Evolutionary conservation across 2,329 filamentous ascomycete species (phyloP).

Genomic region (Claviceps citrina): DNA sequence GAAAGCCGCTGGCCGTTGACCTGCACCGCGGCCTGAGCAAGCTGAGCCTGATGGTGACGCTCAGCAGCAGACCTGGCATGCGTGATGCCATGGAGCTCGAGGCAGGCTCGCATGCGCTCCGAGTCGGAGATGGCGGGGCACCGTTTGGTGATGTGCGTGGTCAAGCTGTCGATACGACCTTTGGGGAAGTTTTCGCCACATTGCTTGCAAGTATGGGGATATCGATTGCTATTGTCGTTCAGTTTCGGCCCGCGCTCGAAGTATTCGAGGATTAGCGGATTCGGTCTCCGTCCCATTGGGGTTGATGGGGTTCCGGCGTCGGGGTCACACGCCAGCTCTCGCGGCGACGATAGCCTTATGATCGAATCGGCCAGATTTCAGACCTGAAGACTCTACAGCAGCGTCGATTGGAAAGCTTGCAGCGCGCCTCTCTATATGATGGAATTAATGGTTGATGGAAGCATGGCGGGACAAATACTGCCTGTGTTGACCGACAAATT

Average conservation of each 20-base stretch:
- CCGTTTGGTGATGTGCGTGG: conserved; percentile 69
- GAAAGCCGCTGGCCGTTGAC: conserved; percentile 15
- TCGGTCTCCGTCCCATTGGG: conserved; percentile 68
- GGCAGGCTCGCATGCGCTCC: conserved; percentile 60
- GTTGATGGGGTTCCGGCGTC: conserved; percentile 8
- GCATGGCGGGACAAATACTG: conserved; percentile 17
- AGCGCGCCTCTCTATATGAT: not conserved
- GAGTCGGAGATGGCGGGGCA: conserved; percentile 63
- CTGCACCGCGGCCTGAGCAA: conserved; percentile 7
- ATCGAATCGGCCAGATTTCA: not conserved
- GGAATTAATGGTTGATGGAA: conserved; percentile 7
- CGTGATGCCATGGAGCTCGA: conserved; percentile 56
- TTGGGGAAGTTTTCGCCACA: conserved; percentile 85
- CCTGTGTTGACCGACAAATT: conserved; percentile 21
- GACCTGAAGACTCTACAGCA: not conserved
- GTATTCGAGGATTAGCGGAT: conserved; percentile 72
- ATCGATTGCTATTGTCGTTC: conserved; percentile 78
- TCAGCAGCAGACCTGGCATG: conserved; percentile 26
- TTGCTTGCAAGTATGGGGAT: conserved; percentile 77
- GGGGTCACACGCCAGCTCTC: conserved; percentile 8
- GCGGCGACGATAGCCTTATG: not conserved
- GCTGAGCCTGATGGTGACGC: conserved; percentile 11
- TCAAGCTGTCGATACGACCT: conserved; percentile 70
- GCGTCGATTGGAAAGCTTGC: not conserved
- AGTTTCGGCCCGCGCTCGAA: conserved; percentile 79